These are phyloP conservation scores for Suhomyces taliae DNA, from an alignment of 1,139 yeast genomes.

Conservation along the genomic window DNA sequence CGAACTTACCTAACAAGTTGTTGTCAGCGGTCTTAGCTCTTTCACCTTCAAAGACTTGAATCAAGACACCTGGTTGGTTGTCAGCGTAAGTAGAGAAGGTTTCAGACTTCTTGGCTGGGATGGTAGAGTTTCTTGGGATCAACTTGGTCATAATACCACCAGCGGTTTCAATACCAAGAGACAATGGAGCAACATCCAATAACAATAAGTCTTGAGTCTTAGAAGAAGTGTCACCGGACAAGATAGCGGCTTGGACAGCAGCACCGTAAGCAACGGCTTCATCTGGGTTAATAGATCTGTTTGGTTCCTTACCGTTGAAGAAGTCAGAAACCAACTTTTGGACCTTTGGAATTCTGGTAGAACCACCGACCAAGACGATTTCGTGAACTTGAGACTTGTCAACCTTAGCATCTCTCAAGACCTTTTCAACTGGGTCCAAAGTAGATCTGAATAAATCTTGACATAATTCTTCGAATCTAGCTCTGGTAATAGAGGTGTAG, in stretches of 20 bases:
- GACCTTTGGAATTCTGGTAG: constrained; percentile 44
- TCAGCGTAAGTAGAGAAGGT: constrained; percentile 96
- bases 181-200: constrained; percentile 90
- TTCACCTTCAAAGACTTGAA: constrained; percentile 97
- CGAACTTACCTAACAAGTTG: constrained; percentile 93
- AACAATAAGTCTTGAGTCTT: constrained; percentile 82
- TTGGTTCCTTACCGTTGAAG: constrained; percentile 48
- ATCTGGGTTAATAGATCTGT: constrained; percentile 38
- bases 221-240: constrained; percentile 84
- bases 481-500: constrained; percentile 42
- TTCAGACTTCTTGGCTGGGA: constrained; percentile 96
- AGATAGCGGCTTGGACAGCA: constrained; percentile 81
- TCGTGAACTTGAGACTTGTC: constrained; percentile 40
- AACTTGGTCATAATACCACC: constrained; percentile 98
- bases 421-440: constrained; percentile 42
- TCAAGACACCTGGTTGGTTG: constrained; percentile 95
- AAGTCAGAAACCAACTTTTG: constrained; percentile 41
- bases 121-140: constrained; percentile 95
- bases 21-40: constrained; percentile 95
- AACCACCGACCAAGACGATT: constrained; percentile 43
- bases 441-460: constrained; percentile 41
- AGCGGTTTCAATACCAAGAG: constrained; percentile 94
- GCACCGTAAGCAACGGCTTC: constrained; percentile 49
- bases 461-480: constrained; percentile 43
- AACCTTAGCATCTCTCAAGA: constrained; percentile 40